Conservation (phyloP, 1,284 basidiomycete species). For the Ceratobasidium sp. region DNA sequence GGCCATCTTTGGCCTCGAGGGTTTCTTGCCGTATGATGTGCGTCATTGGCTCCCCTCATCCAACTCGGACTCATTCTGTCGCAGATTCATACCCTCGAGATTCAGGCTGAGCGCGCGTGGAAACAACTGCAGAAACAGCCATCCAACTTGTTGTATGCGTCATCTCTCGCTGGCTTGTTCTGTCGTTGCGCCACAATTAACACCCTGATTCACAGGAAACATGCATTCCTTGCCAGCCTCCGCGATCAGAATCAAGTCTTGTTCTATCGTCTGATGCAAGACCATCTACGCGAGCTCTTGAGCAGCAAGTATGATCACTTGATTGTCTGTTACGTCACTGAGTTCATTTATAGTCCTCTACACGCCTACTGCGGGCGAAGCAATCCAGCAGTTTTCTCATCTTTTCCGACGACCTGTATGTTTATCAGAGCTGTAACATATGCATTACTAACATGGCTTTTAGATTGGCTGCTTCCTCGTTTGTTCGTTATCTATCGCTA, state of each 20-base stretch:
- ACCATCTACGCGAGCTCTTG: slow-evolving; percentile 74
- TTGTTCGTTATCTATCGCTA: background rate
- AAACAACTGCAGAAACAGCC: slow-evolving; percentile 36
- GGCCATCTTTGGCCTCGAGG: slow-evolving; percentile 55
- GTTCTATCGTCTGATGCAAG: slow-evolving; percentile 69
- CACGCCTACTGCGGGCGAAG: slow-evolving; percentile 62
- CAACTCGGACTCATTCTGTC: background rate
- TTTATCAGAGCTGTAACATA: slow-evolving; percentile 65
- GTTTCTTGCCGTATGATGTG: slow-evolving; percentile 60
- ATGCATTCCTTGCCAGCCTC: slow-evolving; percentile 70
- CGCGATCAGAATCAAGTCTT: slow-evolving; percentile 79
- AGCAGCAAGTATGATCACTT: background rate
- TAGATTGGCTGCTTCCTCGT: slow-evolving; percentile 45
- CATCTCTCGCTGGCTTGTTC: background rate
- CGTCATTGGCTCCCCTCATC: slow-evolving; percentile 44
- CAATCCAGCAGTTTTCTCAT: slow-evolving; percentile 81
- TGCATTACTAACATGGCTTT: slow-evolving; percentile 74
- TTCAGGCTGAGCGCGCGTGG: slow-evolving; percentile 25
- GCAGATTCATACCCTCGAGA: slow-evolving; percentile 37
- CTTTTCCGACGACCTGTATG: slow-evolving; percentile 71
- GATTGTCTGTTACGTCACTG: slow-evolving; percentile 47
- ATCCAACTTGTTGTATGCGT: slow-evolving; percentile 30
- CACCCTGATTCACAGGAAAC: slow-evolving; percentile 59
- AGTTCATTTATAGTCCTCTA: slow-evolving; percentile 52
- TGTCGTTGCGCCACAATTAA: slow-evolving; percentile 42